phyloP scores from a whole-genome alignment of 768 basidiomycete species.

The Amanita polypyramis region DNA sequence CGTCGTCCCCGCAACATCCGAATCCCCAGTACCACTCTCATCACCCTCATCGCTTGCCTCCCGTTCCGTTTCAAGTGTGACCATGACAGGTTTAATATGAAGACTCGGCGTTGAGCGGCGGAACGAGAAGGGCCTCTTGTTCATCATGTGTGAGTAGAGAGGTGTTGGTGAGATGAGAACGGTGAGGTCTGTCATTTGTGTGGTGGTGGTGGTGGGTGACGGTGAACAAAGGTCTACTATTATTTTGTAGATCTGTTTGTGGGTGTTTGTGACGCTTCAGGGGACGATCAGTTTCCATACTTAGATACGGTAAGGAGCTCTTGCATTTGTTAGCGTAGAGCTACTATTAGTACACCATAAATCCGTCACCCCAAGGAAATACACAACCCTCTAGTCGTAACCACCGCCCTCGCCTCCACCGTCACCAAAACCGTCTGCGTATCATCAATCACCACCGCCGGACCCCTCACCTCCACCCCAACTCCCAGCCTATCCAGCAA shows the following conservation, averaged over 20 bases:
- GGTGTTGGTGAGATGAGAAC: constrained; percentile 40
- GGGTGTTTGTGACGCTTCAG: too few species aligned
- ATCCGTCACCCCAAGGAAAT: constrained; percentile 24
- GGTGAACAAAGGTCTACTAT: too few species aligned
- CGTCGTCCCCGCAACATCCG: constrained; percentile 5
- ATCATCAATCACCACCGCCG: constrained; percentile 90
- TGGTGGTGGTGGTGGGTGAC: too few species aligned
- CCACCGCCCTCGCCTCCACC: constrained; percentile 54
- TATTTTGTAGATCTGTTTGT: too few species aligned
- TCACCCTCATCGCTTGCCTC: too few species aligned
- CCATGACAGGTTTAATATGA: constrained; percentile 28
- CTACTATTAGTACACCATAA: not conserved
- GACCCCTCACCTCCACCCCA: constrained; percentile 71
- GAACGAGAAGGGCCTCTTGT: constrained; percentile 20
- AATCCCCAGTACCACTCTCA: too few species aligned
- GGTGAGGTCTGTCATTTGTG: constrained; percentile 46
- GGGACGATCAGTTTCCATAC: too few species aligned
- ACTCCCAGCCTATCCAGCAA: constrained; percentile 51
- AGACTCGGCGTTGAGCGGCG: constrained; percentile 18
- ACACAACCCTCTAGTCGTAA: constrained; percentile 62
- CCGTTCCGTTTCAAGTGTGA: constrained; percentile 28
- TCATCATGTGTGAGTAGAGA: constrained; percentile 23
- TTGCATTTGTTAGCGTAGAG: too few species aligned
- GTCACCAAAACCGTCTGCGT: constrained; percentile 93
- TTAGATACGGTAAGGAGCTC: too few species aligned